These are phyloP conservation scores for Xeromyces bisporus DNA, from an alignment of 495 filamentous ascomycete genomes.

Conservation along the genomic window DNA sequence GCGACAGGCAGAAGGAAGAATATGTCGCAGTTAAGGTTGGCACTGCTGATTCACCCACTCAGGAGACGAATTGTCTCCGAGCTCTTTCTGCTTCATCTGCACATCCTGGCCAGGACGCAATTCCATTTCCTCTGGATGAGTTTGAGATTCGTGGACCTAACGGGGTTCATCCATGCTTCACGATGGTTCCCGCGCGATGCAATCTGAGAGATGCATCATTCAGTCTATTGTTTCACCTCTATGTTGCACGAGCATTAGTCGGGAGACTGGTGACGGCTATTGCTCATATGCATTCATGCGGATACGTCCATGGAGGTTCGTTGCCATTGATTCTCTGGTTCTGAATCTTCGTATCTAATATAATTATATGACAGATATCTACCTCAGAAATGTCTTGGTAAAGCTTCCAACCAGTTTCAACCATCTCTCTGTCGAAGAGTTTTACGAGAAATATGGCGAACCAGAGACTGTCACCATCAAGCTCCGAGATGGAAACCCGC, in stretches of 20 bases:
- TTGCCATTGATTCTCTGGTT: neutral
- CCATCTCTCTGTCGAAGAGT: conserved; percentile 5
- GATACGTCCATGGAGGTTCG: conserved; percentile 19
- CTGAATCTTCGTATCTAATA: no score
- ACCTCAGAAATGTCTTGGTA: conserved; percentile 20
- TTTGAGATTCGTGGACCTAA: conserved; percentile 16
- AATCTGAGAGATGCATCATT: conserved; percentile 14
- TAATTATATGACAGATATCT: neutral
- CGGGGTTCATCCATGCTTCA: conserved; percentile 16
- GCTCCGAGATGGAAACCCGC: conserved; percentile 4
- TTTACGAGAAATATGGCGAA: conserved; percentile 7
- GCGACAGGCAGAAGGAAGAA: conserved; percentile 14
- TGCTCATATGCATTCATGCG: conserved; percentile 19
- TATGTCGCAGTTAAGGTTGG: conserved; percentile 21
- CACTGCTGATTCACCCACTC: conserved; percentile 7
- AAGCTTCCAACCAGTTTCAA: conserved; percentile 18
- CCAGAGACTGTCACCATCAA: conserved; percentile 8
- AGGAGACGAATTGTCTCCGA: conserved; percentile 11
- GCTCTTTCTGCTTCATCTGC: conserved; percentile 7
- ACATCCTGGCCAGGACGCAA: conserved; percentile 5
- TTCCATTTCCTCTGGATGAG: conserved; percentile 11
- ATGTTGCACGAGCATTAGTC: conserved; percentile 16
- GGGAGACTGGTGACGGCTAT: conserved; percentile 9
- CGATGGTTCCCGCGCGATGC: conserved; percentile 9
- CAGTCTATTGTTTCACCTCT: conserved; percentile 12